Evolutionary conservation across 179 eudicot genomes (phyloP), one percentile per base, ranked within the genome.

Genomic region (Pouteria campechiana): DNA sequence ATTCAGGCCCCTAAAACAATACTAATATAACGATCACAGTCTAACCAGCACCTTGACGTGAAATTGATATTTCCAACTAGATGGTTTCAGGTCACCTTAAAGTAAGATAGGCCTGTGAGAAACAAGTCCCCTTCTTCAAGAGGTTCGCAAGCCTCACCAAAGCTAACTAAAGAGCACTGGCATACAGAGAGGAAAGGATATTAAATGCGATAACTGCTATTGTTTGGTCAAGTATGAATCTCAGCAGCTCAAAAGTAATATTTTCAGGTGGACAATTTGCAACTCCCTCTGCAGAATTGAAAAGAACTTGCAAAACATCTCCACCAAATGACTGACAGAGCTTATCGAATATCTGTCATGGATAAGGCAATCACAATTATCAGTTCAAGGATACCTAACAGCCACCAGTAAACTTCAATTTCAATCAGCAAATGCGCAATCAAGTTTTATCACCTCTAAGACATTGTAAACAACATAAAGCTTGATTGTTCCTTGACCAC

Each of bases 381-480:
- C 7, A 8, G 32, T 9, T 7, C 17, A 14, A 19, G 36, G 2
- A 41, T 9, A 32, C 37, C 32, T 32, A 13, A 46, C 17, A 61
- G 37, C 23, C n/a, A 46, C 23, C 33, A 32, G 39, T 41, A 44
- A 41, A 16, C 18, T 13, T 24, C 46, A 24, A 7, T 25, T n/a
- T n/a, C n/a, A n/a, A n/a, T 15, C 51, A 47, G 18, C 20, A 29
- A 33, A 31, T 10, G 14, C 24, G 19, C 15, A 37, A 17, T 16
- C 10, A 41, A 50, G 14, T 39, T 42, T 23, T 28, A 70, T 46
- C 55, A 89, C 97, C 95, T 89, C 97, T 57, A 89, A 63, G 45
- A 89, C 93, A 68, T 89, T 89, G 78, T 89, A 89, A 54, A 89
- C 86, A 39, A 89, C 97, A 46, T 89, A 89, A 23, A 89, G 81